Percentiles rank a stretch among this genome's conserved stretches.
These are phyloP conservation scores for Colletotrichum trifolii DNA, from an alignment of 2,329 filamentous ascomycete genomes.

Conservation along the genomic window DNA sequence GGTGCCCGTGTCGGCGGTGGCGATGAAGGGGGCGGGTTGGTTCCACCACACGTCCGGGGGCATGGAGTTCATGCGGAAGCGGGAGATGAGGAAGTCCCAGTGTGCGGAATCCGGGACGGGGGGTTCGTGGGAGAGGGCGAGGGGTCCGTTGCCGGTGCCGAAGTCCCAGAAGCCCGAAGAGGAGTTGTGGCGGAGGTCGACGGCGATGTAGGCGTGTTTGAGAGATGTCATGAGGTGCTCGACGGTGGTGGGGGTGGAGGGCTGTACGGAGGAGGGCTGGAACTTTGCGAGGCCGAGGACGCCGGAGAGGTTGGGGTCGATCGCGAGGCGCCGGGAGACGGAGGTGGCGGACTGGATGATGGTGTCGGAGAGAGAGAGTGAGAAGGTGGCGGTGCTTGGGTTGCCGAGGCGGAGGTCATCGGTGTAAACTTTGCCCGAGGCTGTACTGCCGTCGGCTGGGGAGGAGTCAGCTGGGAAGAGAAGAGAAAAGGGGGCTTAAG, in stretches of 20 bases:
- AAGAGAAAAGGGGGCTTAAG: conserved; percentile 28
- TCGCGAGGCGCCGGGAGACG: conserved; percentile 56
- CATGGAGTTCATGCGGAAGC: conserved; percentile 48
- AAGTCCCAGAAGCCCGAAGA: conserved; percentile 51
- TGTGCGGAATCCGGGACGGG: conserved; percentile 40
- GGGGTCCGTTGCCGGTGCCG: conserved; percentile 52
- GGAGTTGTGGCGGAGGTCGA: conserved; percentile 51
- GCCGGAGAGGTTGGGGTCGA: conserved; percentile 56
- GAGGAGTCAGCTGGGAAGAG: conserved; percentile 2
- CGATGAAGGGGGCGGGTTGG: conserved; percentile 52
- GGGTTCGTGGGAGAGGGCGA: conserved; percentile 31
- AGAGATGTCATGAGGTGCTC: conserved; percentile 56
- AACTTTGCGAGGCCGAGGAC: conserved; percentile 64
- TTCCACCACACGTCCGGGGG: conserved; percentile 45
- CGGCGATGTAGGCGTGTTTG: conserved; percentile 57
- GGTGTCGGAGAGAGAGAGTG: conserved; percentile 55
- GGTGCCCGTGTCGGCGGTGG: conserved; percentile 77
- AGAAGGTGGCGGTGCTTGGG: conserved; percentile 26
- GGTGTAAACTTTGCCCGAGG: conserved; percentile 60
- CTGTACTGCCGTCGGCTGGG: conserved; percentile 56
- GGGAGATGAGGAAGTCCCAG: conserved; percentile 64
- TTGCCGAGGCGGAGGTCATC: conserved; percentile 60
- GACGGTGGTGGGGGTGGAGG: conserved; percentile 56
- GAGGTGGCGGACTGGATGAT: conserved; percentile 61
- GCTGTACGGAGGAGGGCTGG: conserved; percentile 56